Conservation (phyloP, 345 rosid species). For the Camelina laxa region DNA sequence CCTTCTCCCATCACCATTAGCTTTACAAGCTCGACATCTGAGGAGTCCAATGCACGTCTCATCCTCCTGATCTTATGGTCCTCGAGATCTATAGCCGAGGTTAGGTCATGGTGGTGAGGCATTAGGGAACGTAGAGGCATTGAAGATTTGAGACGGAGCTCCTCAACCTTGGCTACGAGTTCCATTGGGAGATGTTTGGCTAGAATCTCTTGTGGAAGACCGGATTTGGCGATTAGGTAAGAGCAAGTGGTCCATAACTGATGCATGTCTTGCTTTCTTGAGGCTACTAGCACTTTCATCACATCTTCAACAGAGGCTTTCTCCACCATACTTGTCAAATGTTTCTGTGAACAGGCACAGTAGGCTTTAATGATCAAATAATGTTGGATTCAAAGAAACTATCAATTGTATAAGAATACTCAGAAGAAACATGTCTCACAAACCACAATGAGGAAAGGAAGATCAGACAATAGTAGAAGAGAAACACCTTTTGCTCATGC, state of each 20-base stretch:
- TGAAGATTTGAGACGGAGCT: constrained; percentile 84
- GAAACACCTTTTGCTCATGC: neutral
- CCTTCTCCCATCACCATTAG: constrained; percentile 99
- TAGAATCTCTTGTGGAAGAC: constrained; percentile 86
- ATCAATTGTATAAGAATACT: neutral
- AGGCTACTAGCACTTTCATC: constrained; percentile 94
- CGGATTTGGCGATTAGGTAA: constrained; percentile 93
- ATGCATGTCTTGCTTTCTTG: constrained; percentile 97
- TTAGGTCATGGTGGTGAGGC: constrained; percentile 60
- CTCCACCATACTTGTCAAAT: constrained; percentile 92
- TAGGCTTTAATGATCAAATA: neutral
- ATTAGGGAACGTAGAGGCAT: constrained; percentile 66
- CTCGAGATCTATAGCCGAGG: constrained; percentile 74
- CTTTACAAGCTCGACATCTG: constrained; percentile 93
- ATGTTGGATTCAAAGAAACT: constrained; percentile 1
- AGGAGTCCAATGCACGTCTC: constrained; percentile 92
- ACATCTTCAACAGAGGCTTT: constrained; percentile 97
- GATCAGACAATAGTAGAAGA: neutral
- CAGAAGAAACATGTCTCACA: neutral
- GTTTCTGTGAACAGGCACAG: constrained; percentile 60
- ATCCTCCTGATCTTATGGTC: constrained; percentile 90
- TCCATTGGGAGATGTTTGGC: constrained; percentile 90
- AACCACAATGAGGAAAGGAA: neutral
- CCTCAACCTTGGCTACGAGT: constrained; percentile 89
- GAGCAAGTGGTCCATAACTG: constrained; percentile 98